Conservation (phyloP, 805 yeast genomes). For the Candida tammaniensis region DNA sequence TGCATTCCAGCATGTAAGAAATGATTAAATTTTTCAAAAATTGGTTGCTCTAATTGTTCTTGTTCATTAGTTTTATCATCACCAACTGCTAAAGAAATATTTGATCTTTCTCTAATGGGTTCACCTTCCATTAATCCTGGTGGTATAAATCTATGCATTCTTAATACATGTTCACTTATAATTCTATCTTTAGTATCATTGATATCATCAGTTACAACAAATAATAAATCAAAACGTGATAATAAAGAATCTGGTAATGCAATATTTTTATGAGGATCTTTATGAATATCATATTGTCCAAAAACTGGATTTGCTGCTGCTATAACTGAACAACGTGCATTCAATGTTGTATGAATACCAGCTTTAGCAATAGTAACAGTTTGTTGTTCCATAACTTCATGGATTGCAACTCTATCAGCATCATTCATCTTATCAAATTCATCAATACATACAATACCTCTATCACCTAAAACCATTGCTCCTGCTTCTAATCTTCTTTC, state of each 20-base stretch:
- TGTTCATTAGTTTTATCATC: constrained; percentile 46
- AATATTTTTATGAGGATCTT: constrained; percentile 94
- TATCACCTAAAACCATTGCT: constrained; percentile 97
- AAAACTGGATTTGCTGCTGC: constrained; percentile 98
- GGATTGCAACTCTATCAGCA: constrained; percentile 94
- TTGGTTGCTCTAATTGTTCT: constrained; percentile 50
- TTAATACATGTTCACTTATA: constrained; percentile 89
- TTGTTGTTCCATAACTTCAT: constrained; percentile 99
- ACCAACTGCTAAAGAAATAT: constrained; percentile 79
- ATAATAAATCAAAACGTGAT: constrained; percentile 93
- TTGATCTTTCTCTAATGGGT: constrained; percentile 78
- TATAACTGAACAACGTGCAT: constrained; percentile 93
- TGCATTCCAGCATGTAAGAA: constrained; percentile 76
- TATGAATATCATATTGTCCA: constrained; percentile 94
- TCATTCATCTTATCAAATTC: constrained; percentile 99
- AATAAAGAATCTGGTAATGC: constrained; percentile 95
- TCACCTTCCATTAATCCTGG: constrained; percentile 90
- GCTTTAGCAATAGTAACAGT: constrained; percentile 98
- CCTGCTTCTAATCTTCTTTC: constrained; percentile 97
- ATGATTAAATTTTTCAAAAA: constrained; percentile 84
- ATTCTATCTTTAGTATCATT: constrained; percentile 79
- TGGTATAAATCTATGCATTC: constrained; percentile 88
- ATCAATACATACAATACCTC: constrained; percentile 97
- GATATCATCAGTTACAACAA: constrained; percentile 94
- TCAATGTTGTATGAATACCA: constrained; percentile 93